These are phyloP conservation scores for Thymus quinquecostatus DNA, from an alignment of 257 asterid species.

Conservation along the genomic window DNA sequence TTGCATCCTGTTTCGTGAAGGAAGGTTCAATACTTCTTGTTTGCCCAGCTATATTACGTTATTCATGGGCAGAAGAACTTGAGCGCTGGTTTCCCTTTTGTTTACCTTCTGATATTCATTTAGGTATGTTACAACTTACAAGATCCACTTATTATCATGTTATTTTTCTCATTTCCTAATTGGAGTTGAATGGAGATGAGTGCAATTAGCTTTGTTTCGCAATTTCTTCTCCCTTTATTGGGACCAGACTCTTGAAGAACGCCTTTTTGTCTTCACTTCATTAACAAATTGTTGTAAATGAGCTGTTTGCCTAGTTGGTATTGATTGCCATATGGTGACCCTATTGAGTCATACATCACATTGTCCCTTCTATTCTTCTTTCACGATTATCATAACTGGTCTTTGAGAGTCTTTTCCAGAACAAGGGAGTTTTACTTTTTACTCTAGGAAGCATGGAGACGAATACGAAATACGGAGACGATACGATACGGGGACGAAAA, in stretches of 20 bases:
- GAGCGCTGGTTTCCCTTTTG: constrained; percentile 93
- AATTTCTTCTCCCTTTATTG: background rate
- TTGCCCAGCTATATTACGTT: constrained; percentile 93
- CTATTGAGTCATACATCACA: constrained; percentile 4
- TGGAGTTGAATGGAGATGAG: background rate
- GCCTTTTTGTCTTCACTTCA: constrained; percentile 16
- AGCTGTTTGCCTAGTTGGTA: constrained; percentile 15
- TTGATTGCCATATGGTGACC: background rate
- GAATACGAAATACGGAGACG: no score
- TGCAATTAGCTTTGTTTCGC: constrained; percentile 10
- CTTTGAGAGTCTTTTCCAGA: background rate
- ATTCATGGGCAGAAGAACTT: constrained; percentile 95
- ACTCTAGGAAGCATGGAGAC: no score
- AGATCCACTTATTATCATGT: constrained; percentile 13
- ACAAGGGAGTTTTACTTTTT: background rate
- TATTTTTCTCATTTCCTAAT: background rate
- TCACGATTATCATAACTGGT: constrained; percentile 3
- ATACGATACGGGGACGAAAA: no score
- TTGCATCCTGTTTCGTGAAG: constrained; percentile 82
- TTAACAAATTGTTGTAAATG: background rate
- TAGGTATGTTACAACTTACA: constrained; percentile 53
- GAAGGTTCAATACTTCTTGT: constrained; percentile 92
- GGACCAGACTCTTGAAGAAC: background rate
- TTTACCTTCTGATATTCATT: constrained; percentile 90
- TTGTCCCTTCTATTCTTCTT: background rate